These are phyloP conservation scores for Boletus reticuloceps DNA, from an alignment of 768 basidiomycete genomes.

Conservation along the genomic window DNA sequence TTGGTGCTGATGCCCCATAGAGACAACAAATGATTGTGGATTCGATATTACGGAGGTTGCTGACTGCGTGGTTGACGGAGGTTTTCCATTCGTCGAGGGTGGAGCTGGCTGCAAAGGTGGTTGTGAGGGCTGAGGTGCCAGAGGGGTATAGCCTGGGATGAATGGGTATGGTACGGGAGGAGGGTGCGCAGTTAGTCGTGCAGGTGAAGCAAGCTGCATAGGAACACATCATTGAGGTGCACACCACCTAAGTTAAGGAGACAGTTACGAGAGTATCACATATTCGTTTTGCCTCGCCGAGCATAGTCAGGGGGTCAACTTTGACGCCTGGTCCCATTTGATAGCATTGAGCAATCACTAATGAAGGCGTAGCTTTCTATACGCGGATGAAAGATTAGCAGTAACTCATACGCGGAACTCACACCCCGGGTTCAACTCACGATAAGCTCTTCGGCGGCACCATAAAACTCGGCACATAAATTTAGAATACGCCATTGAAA, in stretches of 20 bases:
- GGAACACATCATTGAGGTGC: conserved; percentile 10
- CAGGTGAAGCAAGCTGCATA: conserved; percentile 68
- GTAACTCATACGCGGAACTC: conserved; percentile 2
- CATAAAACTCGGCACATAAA: conserved; percentile 83
- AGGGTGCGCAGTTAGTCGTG: conserved; percentile 62
- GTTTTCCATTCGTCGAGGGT: conserved; percentile 34
- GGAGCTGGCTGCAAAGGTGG: conserved; percentile 36
- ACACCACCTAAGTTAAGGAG: neutral
- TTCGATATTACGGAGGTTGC: conserved; percentile 60
- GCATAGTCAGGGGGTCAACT: conserved; percentile 71
- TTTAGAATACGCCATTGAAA: conserved; percentile 85
- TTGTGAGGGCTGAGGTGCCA: conserved; percentile 28
- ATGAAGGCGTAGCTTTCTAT: conserved; percentile 57
- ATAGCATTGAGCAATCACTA: conserved; percentile 80
- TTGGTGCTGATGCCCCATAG: conserved; percentile 55
- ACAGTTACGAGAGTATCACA: conserved; percentile 69
- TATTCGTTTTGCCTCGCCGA: conserved; percentile 72
- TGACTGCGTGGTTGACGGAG: conserved; percentile 30
- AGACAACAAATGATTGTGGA: conserved; percentile 69
- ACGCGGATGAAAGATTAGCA: conserved; percentile 8
- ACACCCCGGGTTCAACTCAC: conserved; percentile 43
- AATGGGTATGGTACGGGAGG: conserved; percentile 57
- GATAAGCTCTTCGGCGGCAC: conserved; percentile 79
- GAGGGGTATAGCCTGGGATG: conserved; percentile 38
- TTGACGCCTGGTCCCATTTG: conserved; percentile 67